These are phyloP conservation scores for Rhododendron griersonianum DNA, from an alignment of 148 eudicot species.

Conservation along the genomic window DNA sequence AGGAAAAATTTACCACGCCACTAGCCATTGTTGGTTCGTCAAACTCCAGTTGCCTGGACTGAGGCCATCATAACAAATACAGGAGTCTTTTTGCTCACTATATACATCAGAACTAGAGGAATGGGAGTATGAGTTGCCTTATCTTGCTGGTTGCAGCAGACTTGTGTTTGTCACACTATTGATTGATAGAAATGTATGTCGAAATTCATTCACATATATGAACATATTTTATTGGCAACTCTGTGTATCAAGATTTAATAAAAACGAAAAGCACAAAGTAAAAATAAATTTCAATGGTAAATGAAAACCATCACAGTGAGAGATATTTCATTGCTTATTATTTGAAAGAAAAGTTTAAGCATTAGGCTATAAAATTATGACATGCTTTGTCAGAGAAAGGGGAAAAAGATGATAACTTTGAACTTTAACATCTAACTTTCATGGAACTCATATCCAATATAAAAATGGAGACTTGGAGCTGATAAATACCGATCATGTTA, in stretches of 20 bases:
- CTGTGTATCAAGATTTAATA: not conserved
- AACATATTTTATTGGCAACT: not conserved
- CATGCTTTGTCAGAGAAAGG: not conserved
- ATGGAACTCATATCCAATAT: not conserved
- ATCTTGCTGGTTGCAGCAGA: not conserved
- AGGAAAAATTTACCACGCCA: not conserved
- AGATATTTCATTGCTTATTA: not conserved
- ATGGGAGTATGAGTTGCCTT: not conserved
- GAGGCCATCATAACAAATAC: not conserved
- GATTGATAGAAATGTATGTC: not conserved
- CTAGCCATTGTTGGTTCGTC: not conserved
- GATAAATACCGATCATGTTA: not conserved
- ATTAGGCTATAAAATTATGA: not conserved
- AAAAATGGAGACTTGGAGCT: not conserved
- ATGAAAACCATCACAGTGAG: not conserved
- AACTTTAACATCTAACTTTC: not conserved
- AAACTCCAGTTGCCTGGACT: not conserved
- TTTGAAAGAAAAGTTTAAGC: not conserved
- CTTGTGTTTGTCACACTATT: not conserved
- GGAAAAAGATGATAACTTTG: not conserved
- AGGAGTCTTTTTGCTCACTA: not conserved
- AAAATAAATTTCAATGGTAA: not conserved
- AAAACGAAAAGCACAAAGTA: not conserved
- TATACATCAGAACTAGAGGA: constrained; percentile 1
- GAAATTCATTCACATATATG: not conserved